Base-by-base conservation (phyloP, 305 asterid genomes). In the Solanum hybrid region DNA sequence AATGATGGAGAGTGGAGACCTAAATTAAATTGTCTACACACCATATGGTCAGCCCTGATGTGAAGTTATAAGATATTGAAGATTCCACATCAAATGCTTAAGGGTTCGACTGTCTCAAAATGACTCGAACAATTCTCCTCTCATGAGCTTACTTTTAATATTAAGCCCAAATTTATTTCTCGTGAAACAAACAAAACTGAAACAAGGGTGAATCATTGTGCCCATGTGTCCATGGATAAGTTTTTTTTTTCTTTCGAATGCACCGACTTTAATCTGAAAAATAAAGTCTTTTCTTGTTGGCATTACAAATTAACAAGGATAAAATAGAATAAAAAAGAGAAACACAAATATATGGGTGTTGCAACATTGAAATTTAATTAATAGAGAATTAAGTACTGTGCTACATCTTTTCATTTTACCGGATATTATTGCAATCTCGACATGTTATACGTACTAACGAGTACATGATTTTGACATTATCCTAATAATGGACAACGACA, bases 391-490 rank as follows among this genome's bases (percentile, higher is more conserved):
- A 38, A 12, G 1, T 24, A 79, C 24, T 15, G 5, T 13, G 86
- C 64, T 26, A 26, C 37, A 40, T 26, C n/a, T 42, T 81, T 81
- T 15, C 3, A 24, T 42, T 81, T 27, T 10, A 15, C 2, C 6
- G 14, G 64, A 81, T 7, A 26, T 40, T 42, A 40, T 26, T 81
- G 71, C 71, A 26, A 26, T 81, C 51, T 80, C 24, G 86, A 40
- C 69, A 40, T 81, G 26, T 7, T 81, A 10, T 69, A 81, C 71
- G 87, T 42, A 42, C 87, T 13, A 81, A 81, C 11, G 38, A 26
- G 86, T 81, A 81, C 87, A 42, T 17, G 15, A 40, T 14, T 81
- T 81, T 81, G 87, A 42, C 37, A 42, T 81, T 81, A 81, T 51
- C 72, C 27, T 81, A 80, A 26, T 40, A 81, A 42, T 27, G 17